Percentiles rank a stretch among this genome's conserved stretches.
phyloP scores from a whole-genome alignment of 345 rosid species.

The Schrenkiella parvula region DNA sequence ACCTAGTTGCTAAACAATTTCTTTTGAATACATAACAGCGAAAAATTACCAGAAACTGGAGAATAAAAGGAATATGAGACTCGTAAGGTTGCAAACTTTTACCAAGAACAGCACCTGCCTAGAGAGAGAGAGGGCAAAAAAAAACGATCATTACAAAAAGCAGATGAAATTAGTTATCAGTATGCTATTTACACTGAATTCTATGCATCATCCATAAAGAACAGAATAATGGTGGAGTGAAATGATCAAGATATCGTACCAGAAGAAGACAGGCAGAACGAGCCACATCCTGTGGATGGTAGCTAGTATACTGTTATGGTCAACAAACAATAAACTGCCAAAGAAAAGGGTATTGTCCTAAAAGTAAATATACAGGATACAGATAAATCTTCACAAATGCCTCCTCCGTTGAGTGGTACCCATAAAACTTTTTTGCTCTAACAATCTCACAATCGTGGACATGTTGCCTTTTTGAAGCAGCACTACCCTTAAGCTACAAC shows the following conservation, averaged over 20 bases:
- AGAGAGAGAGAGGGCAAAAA: conserved; percentile 12
- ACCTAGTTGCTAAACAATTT: background rate
- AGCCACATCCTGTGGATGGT: conserved; percentile 70
- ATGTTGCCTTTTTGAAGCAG: conserved; percentile 72
- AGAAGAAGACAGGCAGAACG: conserved; percentile 67
- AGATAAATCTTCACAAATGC: conserved; percentile 82
- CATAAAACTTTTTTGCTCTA: conserved; percentile 81
- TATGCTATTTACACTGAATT: background rate
- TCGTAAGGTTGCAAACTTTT: conserved; percentile 87
- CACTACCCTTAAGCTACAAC: conserved; percentile 62
- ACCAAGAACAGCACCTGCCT: conserved; percentile 77
- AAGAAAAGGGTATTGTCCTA: conserved; percentile 1
- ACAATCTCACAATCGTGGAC: conserved; percentile 83
- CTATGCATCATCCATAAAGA: background rate
- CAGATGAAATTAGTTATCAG: background rate
- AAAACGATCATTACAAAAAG: conserved; percentile 6
- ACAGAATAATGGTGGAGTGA: background rate
- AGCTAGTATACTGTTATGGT: conserved; percentile 58
- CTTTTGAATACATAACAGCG: background rate
- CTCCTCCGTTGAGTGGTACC: conserved; percentile 79
- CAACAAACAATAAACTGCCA: conserved; percentile 3
- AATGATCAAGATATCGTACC: conserved; percentile 37
- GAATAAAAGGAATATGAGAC: conserved; percentile 87
- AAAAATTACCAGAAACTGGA: conserved; percentile 78
- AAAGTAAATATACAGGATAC: conserved; percentile 55